These are phyloP conservation scores for Kazachstania bromeliacearum DNA, from an alignment of 805 yeast genomes.

Conservation along the genomic window DNA sequence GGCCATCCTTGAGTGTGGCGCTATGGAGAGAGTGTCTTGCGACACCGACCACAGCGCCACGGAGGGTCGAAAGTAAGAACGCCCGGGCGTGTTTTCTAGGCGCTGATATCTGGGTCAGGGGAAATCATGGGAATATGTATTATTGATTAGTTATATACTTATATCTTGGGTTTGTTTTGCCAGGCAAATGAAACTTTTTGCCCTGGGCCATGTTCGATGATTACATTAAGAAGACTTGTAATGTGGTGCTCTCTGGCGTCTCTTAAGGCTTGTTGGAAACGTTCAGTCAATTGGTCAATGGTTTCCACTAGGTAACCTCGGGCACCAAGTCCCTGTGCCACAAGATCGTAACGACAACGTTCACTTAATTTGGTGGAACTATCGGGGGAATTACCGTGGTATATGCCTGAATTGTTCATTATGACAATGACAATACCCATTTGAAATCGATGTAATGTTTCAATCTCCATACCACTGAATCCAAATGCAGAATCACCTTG, in stretches of 20 bases:
- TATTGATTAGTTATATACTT: too few relatives aligned
- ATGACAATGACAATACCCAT: constrained; percentile 49
- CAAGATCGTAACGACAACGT: constrained; percentile 46
- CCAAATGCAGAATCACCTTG: constrained; percentile 78
- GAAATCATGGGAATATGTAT: too few relatives aligned
- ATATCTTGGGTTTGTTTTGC: constrained; percentile 40
- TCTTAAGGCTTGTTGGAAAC: constrained; percentile 32
- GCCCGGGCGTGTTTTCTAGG: too few relatives aligned
- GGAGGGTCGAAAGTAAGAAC: too few relatives aligned
- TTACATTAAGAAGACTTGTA: constrained; percentile 46
- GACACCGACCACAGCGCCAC: too few relatives aligned
- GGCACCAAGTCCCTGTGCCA: constrained; percentile 50
- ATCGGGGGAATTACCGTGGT: constrained; percentile 41
- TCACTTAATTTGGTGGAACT: constrained; percentile 48
- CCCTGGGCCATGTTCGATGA: constrained; percentile 50
- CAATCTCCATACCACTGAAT: constrained; percentile 63
- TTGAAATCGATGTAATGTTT: constrained; percentile 49
- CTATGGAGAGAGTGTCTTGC: too few relatives aligned
- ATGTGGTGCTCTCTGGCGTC: constrained; percentile 20
- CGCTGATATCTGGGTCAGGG: too few relatives aligned
- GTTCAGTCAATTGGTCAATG: constrained; percentile 31
- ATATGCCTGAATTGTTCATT: constrained; percentile 69
- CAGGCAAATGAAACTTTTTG: constrained; percentile 55
- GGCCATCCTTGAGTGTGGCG: constrained; percentile 1
- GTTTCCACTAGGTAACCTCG: constrained; percentile 40